These are phyloP conservation scores for Pelagomonas calceolata DNA, from an alignment of 108 stramenopile genomes.

Conservation along the genomic window DNA sequence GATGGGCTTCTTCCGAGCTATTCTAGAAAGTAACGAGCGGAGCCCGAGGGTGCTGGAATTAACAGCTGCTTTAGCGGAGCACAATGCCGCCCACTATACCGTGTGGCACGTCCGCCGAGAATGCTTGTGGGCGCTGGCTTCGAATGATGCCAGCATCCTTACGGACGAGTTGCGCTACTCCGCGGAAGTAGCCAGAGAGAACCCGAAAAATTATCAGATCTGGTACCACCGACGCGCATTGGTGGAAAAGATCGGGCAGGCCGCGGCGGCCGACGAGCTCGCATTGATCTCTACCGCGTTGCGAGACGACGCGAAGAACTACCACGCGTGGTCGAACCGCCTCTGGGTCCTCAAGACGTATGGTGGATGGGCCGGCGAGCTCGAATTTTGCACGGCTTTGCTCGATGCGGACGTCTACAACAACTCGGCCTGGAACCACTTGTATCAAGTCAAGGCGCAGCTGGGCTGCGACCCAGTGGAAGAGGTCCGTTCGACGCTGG, in stretches of 20 bases:
- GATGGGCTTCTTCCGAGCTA: conserved; percentile 74
- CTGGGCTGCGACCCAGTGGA: neutral
- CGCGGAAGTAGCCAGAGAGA: conserved; percentile 62
- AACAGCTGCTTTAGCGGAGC: conserved; percentile 60
- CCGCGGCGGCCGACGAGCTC: conserved; percentile 55
- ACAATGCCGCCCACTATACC: conserved; percentile 93
- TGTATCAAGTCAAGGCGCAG: conserved; percentile 80
- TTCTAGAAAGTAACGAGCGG: conserved; percentile 50
- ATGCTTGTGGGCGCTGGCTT: conserved; percentile 40
- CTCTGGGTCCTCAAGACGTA: conserved; percentile 70
- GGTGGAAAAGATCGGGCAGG: conserved; percentile 43
- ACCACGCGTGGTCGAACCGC: conserved; percentile 93
- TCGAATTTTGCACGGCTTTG: conserved; percentile 49
- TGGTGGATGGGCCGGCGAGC: conserved; percentile 56
- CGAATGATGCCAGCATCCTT: conserved; percentile 2
- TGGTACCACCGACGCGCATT: conserved; percentile 93
- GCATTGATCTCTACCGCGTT: conserved; percentile 65
- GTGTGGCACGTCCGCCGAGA: conserved; percentile 85
- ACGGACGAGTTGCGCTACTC: conserved; percentile 57
- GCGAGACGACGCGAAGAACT: conserved; percentile 83
- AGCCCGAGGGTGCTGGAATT: conserved; percentile 62
- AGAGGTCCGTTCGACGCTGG: conserved; percentile 1
- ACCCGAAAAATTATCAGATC: conserved; percentile 99
- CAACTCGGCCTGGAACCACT: conserved; percentile 96
- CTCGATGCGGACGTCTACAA: conserved; percentile 74